Evolutionary conservation across 352 stramenopile species (phyloP), one percentile per base, ranked within the genome.

Genomic region (Globisporangium middletonii): DNA sequence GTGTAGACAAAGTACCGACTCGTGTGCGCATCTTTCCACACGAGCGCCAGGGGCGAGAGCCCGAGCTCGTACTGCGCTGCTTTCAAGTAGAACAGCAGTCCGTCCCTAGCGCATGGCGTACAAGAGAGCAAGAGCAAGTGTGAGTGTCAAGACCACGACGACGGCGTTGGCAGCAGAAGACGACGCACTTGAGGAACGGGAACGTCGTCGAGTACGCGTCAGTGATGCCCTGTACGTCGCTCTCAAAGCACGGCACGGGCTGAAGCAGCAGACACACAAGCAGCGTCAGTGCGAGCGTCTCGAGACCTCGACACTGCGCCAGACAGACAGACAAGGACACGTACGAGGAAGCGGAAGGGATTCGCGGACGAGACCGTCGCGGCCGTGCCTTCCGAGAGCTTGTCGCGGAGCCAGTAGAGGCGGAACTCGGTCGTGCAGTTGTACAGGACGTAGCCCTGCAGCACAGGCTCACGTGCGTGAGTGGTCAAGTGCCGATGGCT

Each of bases 401-500:
- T 97, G 65, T 95, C 88, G 4, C 83, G 84, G 56, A 97, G 71
- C 89, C 89, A 97, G 66, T 94, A 97, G 4, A 92, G 72, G 16
- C 91, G 82, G 55, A 97, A 97, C 62, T 97, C 88, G 11, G 81
- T 92, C n/a, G 89, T 94, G 68, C 89, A 97, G 68, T 96, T 92
- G 64, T 97, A 97, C 44, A 97, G 64, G 53, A 93, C 53, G 60
- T 95, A 94, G n/a, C 86, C 82, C 65, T 86, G 38, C 16, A 9
- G 16, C 16, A 42, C 30, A 42, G 23, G 23, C 23, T 23, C 23
- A 23, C 23, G 23, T 23, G 23, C 23, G 30, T 54, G 18, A 38
- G 49, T 26, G 15, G 9, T 30, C 9, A 35, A 26, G 15, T 11
- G 8, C 23, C 13, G 23, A 23, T 1, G 23, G 28, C 46, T 18